Evolutionary conservation across 345 rosid species (phyloP).

Genomic region (Kernera saxatilis): DNA sequence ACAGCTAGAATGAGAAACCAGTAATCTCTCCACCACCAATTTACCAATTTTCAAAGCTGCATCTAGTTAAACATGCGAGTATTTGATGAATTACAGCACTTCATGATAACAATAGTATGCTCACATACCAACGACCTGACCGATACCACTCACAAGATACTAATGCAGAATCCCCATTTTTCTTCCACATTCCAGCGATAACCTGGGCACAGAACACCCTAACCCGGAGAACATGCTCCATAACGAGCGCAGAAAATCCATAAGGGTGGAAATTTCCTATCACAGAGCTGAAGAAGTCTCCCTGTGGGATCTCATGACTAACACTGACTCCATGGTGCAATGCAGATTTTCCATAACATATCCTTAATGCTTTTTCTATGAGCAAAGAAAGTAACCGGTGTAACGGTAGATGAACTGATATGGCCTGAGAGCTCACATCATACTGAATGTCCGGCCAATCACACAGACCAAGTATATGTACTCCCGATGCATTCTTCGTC

Average conservation of each 20-base stretch:
- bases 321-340: conserved; percentile 18
- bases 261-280: conserved; percentile 58
- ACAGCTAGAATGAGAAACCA: conserved; percentile 22
- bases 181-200: conserved; percentile 95
- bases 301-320: conserved; percentile 29
- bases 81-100: conserved; percentile 7
- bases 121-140: conserved; percentile 70
- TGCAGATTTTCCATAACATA: conserved; percentile 56
- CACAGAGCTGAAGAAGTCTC: conserved; percentile 61
- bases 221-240: conserved; percentile 89
- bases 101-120: conserved; percentile 1
- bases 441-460: conserved; percentile 68
- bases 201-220: conserved; percentile 92
- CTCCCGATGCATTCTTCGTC: conserved; percentile 30
- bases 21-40: too few relatives aligned
- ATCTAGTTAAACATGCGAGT: conserved; percentile 9
- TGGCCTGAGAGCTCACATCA: conserved; percentile 75
- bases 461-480: conserved; percentile 43
- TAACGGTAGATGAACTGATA: conserved; percentile 79
- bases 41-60: too few relatives aligned
- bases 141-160: conserved; percentile 73
- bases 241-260: conserved; percentile 77
- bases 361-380: conserved; percentile 60
- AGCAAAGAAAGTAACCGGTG: conserved; percentile 78
- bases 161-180: conserved; percentile 76